Base-by-base conservation (phyloP, 2,329 filamentous ascomycete species). In the Waltergamsia citrina region DNA sequence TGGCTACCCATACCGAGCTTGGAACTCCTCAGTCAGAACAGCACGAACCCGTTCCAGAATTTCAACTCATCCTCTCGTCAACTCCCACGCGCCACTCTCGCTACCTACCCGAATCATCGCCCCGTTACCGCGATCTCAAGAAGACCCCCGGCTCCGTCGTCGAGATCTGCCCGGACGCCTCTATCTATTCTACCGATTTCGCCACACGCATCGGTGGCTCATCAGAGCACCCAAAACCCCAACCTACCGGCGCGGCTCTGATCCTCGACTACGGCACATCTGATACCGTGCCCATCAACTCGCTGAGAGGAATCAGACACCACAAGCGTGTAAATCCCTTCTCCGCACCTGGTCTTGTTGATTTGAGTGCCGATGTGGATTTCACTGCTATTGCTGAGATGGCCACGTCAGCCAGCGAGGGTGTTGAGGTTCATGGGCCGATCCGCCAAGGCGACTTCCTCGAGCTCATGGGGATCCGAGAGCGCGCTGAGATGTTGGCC, bases 181-280 rank as follows among this genome's bases (percentile, higher is more conserved):
- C 82, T 18, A 71, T 85, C 24, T 92, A 88, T 56, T 76, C 80
- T 2, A 67, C 78, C 29, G 84, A 94, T 52, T 85, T 98, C 53
- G 86, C 92, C 6, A 60, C 71, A 10, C 78, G 86, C 35, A 94
- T 98, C 48, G 90, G 90, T 34, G 86, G 85, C 33, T 66, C 72
- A 0, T 38, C 58, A 1, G 45, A 63, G 25, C 44, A 66, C 6
- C 62, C 67, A 1, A 88, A 85, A 51, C 45, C 65, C 0, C 53
- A 52, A 1, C 78, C 88, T 1, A 81, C 78, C 1, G 92, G 92
- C 32, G 92, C 88, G 7, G 92, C 90, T 1, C 68, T 98, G n/a
- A 85, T 98, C 46, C 76, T 98, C 29, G 92, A 98, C 62, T 98
- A 98, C 59, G 92, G 92, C 14, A 83, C 90, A 5, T 59, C 76